Base-by-base conservation (phyloP, 2,329 filamentous ascomycete species). In the Hansfordia pulvinata region DNA sequence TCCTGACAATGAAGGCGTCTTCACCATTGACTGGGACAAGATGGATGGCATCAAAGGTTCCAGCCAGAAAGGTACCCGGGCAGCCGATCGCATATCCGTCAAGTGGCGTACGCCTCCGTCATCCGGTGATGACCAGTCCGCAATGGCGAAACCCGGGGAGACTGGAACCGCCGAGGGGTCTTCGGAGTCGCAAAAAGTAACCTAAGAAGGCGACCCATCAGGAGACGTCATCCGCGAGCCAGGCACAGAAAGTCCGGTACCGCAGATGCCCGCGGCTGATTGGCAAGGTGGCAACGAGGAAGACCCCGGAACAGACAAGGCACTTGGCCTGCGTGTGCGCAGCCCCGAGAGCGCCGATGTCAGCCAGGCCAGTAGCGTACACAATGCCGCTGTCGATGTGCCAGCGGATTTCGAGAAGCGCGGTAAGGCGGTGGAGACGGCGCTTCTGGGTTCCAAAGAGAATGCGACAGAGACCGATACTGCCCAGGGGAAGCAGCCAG, bases 41-140 rank as follows among this genome's bases (percentile, higher is more conserved):
- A 81, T 98, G 72, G 90, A 98, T 40, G 90, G 90, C 3, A 86
- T 98, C 50, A 94, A 94, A 49, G 90, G 90, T 1, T 86, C 79
- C 4, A 73, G 65, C 13, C 68, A 76, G 17, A 93, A 93, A 48
- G 90, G 90, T 0, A 78, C 78, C 1, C 65, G 76, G 22, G 83
- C 82, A 0, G 72, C 93, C 7, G 88, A 98, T 45, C 69, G 70
- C 20, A 59, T 96, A 14, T 76, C 82, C 8, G 80, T 96, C 0
- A 76, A 93, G 0, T 98, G 90, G 90, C 72, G 74, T 20, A 52
- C 54, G 2, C 51, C 50, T 0, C 47, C 42, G 4, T 39, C 46
- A 1, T 43, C 41, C 1, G 38, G 33, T 1, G 33, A 34, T 2
- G 35, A 30, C 0, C 21, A 25, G 16, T 34, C 49, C 19, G 35